phyloP scores from a whole-genome alignment of 1,284 basidiomycete genomes.

The Moesziomyces parantarcticus region DNA sequence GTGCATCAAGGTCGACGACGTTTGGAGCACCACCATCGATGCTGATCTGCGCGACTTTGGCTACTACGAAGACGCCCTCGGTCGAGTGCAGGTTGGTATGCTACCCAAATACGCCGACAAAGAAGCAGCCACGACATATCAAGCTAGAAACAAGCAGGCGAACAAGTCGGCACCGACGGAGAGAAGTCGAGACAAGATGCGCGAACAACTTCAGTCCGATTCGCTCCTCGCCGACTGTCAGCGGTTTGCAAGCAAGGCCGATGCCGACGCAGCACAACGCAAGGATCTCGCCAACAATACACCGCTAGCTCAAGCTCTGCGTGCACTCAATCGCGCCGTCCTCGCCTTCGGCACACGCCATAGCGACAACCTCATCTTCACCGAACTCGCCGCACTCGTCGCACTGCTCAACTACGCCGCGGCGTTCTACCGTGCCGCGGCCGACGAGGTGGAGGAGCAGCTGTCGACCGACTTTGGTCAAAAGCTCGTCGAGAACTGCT shows the following conservation, averaged over 20 bases:
- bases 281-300: conserved; percentile 6
- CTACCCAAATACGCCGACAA: conserved; percentile 1
- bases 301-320: conserved; percentile 9
- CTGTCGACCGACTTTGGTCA: neutral
- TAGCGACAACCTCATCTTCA: conserved; percentile 4
- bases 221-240: conserved; percentile 20
- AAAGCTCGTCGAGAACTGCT: neutral
- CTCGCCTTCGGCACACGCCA: neutral
- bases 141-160: neutral
- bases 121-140: neutral
- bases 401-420: conserved; percentile 35
- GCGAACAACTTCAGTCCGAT: neutral
- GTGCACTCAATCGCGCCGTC: conserved; percentile 19
- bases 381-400: conserved; percentile 19
- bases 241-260: conserved; percentile 3
- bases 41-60: conserved; percentile 7
- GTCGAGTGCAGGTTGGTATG: neutral
- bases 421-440: conserved; percentile 9
- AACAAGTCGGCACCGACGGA: neutral
- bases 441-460: conserved; percentile 8
- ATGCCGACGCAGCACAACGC: conserved; percentile 11
- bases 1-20: conserved; percentile 1
- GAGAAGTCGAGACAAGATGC: conserved; percentile 12
- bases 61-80: conserved; percentile 12
- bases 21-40: neutral